These are phyloP conservation scores for Aureobasidium sp. DNA, from an alignment of 2,329 filamentous ascomycete species.

Conservation along the genomic window DNA sequence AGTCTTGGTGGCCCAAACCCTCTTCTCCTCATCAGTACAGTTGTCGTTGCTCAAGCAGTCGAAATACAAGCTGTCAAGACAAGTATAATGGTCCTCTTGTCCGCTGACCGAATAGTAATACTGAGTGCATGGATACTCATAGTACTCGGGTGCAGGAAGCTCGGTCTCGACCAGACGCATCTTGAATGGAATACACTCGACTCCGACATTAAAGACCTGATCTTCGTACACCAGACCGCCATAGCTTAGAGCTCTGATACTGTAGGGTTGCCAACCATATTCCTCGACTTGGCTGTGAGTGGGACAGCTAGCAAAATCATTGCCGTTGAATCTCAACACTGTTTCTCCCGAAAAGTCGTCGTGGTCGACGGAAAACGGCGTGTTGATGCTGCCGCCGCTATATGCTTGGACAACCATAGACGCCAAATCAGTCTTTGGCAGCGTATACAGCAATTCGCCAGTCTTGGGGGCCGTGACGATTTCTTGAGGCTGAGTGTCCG, in stretches of 20 bases:
- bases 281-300: not conserved
- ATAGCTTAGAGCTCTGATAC: not conserved
- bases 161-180: not conserved
- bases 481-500: not conserved
- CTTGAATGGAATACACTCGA: not conserved
- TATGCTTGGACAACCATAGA: not conserved
- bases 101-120: too few species aligned
- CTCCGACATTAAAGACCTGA: not conserved
- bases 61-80: too few species aligned
- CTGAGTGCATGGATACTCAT: slow-evolving; percentile 5
- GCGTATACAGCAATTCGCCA: not conserved
- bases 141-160: slow-evolving; percentile 19
- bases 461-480: not conserved
- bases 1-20: too few species aligned
- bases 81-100: too few species aligned
- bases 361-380: not conserved
- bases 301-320: not conserved
- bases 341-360: not conserved
- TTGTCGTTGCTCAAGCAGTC: too few species aligned
- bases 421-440: not conserved
- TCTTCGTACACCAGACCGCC: not conserved
- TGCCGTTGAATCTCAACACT: not conserved
- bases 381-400: not conserved
- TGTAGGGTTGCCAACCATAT: too few species aligned
- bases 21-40: too few species aligned